phyloP scores from a whole-genome alignment of 164 flowering plant genomes.

The Macadamia integrifolia region DNA sequence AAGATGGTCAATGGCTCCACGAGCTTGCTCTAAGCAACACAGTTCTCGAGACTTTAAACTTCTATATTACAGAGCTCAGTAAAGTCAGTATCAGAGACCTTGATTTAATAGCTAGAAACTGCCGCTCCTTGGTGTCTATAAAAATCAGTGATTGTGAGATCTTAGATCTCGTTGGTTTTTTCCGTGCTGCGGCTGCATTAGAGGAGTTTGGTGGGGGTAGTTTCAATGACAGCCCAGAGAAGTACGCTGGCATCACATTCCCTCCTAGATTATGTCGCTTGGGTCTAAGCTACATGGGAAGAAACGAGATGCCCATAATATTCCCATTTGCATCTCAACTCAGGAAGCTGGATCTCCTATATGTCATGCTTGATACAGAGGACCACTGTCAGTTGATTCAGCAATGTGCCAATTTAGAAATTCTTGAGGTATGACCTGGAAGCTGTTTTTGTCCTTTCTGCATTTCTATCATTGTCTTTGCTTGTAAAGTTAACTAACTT shows the following conservation, averaged over 20 bases:
- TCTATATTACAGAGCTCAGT: constrained; percentile 49
- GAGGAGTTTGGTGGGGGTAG: constrained; percentile 92
- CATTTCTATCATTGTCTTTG: neutral
- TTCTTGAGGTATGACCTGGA: constrained; percentile 71
- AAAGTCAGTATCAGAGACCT: constrained; percentile 41
- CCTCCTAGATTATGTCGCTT: constrained; percentile 56
- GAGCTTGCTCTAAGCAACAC: constrained; percentile 58
- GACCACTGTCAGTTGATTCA: constrained; percentile 73
- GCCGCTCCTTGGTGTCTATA: constrained; percentile 47
- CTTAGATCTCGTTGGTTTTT: constrained; percentile 40
- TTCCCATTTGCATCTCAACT: constrained; percentile 58
- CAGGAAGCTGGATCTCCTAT: constrained; percentile 81
- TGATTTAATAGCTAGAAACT: constrained; percentile 53
- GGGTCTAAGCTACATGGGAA: constrained; percentile 65
- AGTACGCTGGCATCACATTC: constrained; percentile 36
- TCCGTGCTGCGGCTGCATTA: constrained; percentile 39
- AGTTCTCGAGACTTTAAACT: constrained; percentile 52
- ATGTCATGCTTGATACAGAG: constrained; percentile 71
- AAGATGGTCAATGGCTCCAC: constrained; percentile 63
- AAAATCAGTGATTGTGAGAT: constrained; percentile 63
- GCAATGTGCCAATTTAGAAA: constrained; percentile 84
- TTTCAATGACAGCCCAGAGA: constrained; percentile 44
- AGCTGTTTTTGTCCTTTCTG: neutral
- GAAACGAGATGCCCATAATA: constrained; percentile 58
- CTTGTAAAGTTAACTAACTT: neutral